Percentiles rank a stretch among this genome's conserved stretches.
Evolutionary conservation across 1,284 basidiomycete genomes (phyloP).

Genomic region (Sanghuangporus sanghuang): DNA sequence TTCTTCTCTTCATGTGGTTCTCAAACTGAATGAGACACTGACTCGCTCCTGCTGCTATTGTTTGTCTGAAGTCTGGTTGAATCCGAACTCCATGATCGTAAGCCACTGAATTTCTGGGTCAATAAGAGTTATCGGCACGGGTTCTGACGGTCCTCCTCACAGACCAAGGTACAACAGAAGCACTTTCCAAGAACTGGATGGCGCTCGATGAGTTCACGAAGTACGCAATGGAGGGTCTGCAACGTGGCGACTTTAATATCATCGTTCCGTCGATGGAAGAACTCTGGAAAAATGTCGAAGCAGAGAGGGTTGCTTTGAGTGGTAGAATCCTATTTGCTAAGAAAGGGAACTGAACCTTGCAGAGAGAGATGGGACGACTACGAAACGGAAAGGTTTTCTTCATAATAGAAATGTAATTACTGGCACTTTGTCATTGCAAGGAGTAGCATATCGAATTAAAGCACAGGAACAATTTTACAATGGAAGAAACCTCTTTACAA

Average conservation of each 20-base stretch:
- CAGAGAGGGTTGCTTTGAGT: conserved; percentile 21
- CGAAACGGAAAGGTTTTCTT: neutral
- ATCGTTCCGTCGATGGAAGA: conserved; percentile 1
- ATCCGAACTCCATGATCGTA: conserved; percentile 61
- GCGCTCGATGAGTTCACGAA: conserved; percentile 48
- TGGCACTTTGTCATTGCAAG: no score
- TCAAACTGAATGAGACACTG: neutral
- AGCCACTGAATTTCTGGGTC: conserved; percentile 19
- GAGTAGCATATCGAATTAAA: no score
- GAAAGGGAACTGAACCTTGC: neutral
- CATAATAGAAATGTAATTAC: no score
- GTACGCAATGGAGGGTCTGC: conserved; percentile 42
- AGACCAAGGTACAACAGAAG: conserved; percentile 49
- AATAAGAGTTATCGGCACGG: neutral
- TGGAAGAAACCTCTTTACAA: no score
- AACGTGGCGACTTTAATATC: conserved; percentile 39
- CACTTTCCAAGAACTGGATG: conserved; percentile 53
- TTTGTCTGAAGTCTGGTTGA: conserved; percentile 45
- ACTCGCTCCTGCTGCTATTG: neutral
- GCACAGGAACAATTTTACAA: no score
- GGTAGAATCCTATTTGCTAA: neutral
- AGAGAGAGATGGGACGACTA: neutral
- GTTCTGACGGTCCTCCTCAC: conserved; percentile 8
- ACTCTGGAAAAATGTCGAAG: neutral
- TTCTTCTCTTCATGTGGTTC: neutral